Evolutionary conservation across 75 land plant species (phyloP), one percentile per base, ranked within the genome.

Genomic region (Sequoiadendron giganteum): DNA sequence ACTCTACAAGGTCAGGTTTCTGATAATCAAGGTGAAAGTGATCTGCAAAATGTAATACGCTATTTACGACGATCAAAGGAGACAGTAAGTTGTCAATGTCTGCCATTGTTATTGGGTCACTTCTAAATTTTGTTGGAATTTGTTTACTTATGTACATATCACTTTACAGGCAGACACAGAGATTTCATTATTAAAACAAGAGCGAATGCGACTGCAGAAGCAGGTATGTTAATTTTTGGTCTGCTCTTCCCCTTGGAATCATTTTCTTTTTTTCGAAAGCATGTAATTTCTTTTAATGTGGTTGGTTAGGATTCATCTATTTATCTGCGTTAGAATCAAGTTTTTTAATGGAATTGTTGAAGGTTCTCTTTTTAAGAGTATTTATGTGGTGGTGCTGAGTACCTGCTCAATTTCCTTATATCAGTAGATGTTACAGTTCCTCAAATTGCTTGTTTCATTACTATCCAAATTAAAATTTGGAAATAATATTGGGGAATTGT

Each of bases 11-110:
- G 85, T 42, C 70, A 84, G 32, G 77, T 36, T 85, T 13, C 89
- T 19, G 94, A 91, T 83, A 85, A 81, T 40, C 80, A 86, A 40
- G 93, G 88, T 61, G 98, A 93, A 70, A 77, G 86, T 85, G 97
- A 96, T 52, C 84, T 98, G 73, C 99, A 98, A 81, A 91, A 85
- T 91, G 99, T 98, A 39, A 89, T 98, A 73, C 93, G 85, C 89
- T 98, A 95, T 89, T 92, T 98, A 25, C 93, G 99, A 11, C 91
- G 96, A 42, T 92, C 99, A 43, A 98, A 97, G 83, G 97, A 97
- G 89, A 95, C 98, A 36, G 99, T 97, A 90, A 90, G 95, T 87
- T 25, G 38, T 15, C 61, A 58, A 30, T 25, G 10, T 30, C 34
- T 13, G 28, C 25, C 14, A 16, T 2, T 14, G 5, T 39, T 48